phyloP scores from a whole-genome alignment of 139 green algal species.

The Coccomyxa sp. region DNA sequence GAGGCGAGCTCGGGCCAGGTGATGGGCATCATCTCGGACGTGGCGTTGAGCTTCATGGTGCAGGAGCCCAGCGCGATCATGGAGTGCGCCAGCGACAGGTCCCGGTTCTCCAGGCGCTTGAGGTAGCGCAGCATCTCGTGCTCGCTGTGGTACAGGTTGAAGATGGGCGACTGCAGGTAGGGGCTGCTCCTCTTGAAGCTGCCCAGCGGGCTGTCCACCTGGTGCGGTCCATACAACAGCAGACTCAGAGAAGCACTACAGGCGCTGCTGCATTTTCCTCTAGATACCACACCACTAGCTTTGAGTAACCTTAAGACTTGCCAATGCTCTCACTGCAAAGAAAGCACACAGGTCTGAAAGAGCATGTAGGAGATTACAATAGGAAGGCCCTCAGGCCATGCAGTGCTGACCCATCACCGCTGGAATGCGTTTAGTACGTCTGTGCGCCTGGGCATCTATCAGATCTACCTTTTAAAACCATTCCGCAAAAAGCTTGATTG shows the following conservation, averaged over 20 bases:
- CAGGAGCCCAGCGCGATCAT: slow-evolving; percentile 99
- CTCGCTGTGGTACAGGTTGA: slow-evolving; percentile 89
- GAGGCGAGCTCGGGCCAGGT: slow-evolving; percentile 96
- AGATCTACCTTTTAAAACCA: too few relatives aligned
- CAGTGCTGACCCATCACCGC: too few relatives aligned
- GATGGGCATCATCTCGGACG: slow-evolving; percentile 97
- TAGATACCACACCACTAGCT: too few relatives aligned
- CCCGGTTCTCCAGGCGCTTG: slow-evolving; percentile 93
- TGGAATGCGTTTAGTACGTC: too few relatives aligned
- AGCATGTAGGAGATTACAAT: too few relatives aligned
- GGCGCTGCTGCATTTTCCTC: too few relatives aligned
- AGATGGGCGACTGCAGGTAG: slow-evolving; percentile 84
- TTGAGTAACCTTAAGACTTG: too few relatives aligned
- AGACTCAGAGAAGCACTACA: background rate
- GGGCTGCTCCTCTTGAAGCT: slow-evolving; percentile 48
- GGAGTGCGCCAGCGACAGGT: slow-evolving; percentile 91
- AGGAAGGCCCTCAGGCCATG: too few relatives aligned
- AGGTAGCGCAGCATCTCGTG: slow-evolving; percentile 96
- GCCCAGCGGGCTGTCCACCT: slow-evolving; percentile 38
- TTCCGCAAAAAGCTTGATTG: too few relatives aligned
- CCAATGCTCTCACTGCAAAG: too few relatives aligned
- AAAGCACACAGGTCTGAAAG: too few relatives aligned
- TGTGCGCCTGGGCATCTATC: too few relatives aligned
- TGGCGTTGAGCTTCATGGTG: slow-evolving; percentile 99
- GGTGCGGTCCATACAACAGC: background rate